phyloP scores from a whole-genome alignment of 129 eudicot species.

The Flaveria sonorensis region DNA sequence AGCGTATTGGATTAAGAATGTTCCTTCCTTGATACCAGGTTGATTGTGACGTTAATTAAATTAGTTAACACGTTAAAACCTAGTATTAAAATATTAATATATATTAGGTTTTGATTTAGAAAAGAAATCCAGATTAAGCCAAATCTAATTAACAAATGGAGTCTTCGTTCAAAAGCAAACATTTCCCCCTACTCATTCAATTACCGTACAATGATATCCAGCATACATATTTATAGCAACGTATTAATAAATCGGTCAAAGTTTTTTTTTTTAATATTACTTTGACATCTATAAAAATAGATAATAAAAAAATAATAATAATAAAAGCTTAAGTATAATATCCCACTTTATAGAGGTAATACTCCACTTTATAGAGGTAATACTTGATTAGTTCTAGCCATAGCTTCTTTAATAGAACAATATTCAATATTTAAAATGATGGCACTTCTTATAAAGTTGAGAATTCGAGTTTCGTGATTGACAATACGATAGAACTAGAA shows the following conservation, averaged over 20 bases:
- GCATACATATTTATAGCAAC: neutral
- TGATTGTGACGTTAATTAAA: conserved; percentile 24
- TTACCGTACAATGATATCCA: neutral
- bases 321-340: no score
- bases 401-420: no score
- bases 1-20: conserved; percentile 15
- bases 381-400: no score
- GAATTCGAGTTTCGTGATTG: no score
- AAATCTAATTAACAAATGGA: neutral
- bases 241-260: neutral
- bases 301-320: no score
- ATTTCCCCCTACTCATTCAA: conserved; percentile 11
- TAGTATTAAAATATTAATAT: neutral
- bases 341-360: no score
- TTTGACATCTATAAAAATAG: neutral
- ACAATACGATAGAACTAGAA: no score
- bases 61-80: conserved; percentile 20
- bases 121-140: neutral
- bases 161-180: conserved; percentile 16
- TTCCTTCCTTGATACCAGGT: conserved; percentile 4
- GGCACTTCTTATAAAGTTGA: no score
- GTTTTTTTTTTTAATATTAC: neutral
- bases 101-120: neutral
- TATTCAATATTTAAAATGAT: no score
- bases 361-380: no score